These are phyloP conservation scores for Protomyces inundatus DNA, from an alignment of 1,139 yeast species.

Conservation along the genomic window DNA sequence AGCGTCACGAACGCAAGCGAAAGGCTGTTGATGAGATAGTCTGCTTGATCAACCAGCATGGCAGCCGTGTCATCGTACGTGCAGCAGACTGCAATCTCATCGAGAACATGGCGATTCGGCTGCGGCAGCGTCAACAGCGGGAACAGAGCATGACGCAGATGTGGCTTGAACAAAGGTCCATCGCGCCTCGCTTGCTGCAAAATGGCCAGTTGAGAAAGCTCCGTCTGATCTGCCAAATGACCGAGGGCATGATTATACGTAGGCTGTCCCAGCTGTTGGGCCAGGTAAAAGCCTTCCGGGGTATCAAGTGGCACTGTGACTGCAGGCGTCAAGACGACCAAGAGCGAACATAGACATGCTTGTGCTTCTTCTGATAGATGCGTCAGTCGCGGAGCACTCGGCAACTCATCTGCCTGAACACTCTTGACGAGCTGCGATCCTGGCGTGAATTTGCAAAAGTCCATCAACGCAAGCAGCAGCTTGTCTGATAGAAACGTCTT, in stretches of 20 bases:
- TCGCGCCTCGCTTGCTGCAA: slow-evolving; percentile 42
- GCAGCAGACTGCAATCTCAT: slow-evolving; percentile 48
- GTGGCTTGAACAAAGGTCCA: slow-evolving; percentile 45
- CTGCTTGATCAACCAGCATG: slow-evolving; percentile 63
- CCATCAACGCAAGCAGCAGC: not conserved
- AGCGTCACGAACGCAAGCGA: slow-evolving; percentile 64
- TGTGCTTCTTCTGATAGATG: not conserved
- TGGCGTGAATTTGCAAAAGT: not conserved
- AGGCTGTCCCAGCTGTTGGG: slow-evolving; percentile 3
- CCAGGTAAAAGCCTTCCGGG: slow-evolving; percentile 12
- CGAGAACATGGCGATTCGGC: slow-evolving; percentile 43
- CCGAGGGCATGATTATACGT: slow-evolving; percentile 4
- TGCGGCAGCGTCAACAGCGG: slow-evolving; percentile 55
- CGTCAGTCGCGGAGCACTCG: not conserved
- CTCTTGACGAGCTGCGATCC: not conserved
- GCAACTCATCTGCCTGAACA: not conserved
- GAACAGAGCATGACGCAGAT: slow-evolving; percentile 52
- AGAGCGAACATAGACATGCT: not conserved
- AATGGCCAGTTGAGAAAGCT: slow-evolving; percentile 44
- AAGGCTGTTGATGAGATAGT: slow-evolving; percentile 71
- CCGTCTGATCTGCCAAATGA: not conserved
- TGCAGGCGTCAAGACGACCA: not conserved
- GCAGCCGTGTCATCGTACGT: slow-evolving; percentile 49
- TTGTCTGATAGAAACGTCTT: not conserved
- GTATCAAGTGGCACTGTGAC: not conserved